These are phyloP conservation scores for Rhynchospora breviuscula DNA, from an alignment of 176 grass and related monocot species.

Conservation along the genomic window DNA sequence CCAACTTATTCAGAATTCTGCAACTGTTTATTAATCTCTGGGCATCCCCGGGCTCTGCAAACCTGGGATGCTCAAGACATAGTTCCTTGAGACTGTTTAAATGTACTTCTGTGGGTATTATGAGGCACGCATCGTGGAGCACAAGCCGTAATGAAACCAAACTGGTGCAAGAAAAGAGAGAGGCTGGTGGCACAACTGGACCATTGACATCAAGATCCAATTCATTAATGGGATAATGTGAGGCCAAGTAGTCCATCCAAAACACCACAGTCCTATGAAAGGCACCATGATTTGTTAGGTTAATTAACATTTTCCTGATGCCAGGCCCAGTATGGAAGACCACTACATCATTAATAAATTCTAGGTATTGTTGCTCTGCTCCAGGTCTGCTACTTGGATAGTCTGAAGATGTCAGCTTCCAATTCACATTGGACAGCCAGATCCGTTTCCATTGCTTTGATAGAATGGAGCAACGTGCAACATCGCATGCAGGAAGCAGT, in stretches of 20 bases:
- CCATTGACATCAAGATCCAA: background rate
- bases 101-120: background rate
- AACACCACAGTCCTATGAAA: background rate
- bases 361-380: background rate
- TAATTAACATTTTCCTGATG: constrained; percentile 8
- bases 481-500: background rate
- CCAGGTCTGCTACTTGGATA: background rate
- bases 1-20: background rate
- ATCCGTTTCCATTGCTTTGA: background rate
- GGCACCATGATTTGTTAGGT: background rate
- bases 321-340: background rate
- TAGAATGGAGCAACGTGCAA: background rate
- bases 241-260: background rate
- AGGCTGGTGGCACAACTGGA: background rate
- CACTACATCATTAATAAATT: background rate
- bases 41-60: background rate
- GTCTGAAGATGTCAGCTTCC: background rate
- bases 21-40: constrained; percentile 5
- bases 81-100: background rate
- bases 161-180: background rate
- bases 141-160: constrained; percentile 9
- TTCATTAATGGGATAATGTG: background rate
- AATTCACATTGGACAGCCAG: background rate
- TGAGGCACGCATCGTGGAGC: background rate
- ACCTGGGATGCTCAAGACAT: background rate